These are phyloP conservation scores for Colletotrichum neosansevieriae DNA, from an alignment of 2,329 filamentous ascomycete genomes.

Conservation along the genomic window DNA sequence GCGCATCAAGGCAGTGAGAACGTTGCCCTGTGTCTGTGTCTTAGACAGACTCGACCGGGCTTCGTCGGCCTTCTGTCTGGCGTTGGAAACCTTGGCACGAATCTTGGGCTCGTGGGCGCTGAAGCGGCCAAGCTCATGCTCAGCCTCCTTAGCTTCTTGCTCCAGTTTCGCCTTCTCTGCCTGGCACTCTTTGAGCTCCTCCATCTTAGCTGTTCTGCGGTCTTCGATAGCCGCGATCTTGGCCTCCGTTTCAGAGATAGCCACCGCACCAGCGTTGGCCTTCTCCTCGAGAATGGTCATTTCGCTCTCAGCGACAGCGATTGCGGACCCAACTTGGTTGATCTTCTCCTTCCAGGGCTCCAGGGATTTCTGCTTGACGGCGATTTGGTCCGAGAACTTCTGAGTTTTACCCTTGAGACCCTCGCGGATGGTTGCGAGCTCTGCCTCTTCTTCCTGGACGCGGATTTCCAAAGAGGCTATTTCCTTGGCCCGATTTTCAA, in stretches of 20 bases:
- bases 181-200: conserved; percentile 82
- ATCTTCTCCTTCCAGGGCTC: conserved; percentile 98
- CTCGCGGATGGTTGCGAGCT: conserved; percentile 86
- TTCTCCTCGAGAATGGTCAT: conserved; percentile 91
- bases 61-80: conserved; percentile 95
- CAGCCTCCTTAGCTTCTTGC: conserved; percentile 78
- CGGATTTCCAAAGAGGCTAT: conserved; percentile 81
- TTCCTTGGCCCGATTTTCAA: conserved; percentile 80
- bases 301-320: conserved; percentile 95
- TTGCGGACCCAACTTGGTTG: conserved; percentile 93
- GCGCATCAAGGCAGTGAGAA: conserved; percentile 90
- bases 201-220: conserved; percentile 75
- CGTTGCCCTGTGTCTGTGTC: conserved; percentile 92
- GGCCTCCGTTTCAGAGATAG: conserved; percentile 83
- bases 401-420: conserved; percentile 95
- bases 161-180: conserved; percentile 78
- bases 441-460: conserved; percentile 82
- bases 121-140: conserved; percentile 79
- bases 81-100: conserved; percentile 86
- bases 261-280: conserved; percentile 86
- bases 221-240: conserved; percentile 83
- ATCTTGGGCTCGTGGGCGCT: conserved; percentile 83
- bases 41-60: conserved; percentile 90
- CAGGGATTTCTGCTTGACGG: conserved; percentile 89
- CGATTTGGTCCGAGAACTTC: conserved; percentile 91